Conservation (phyloP, 208 protist species). For the Acanthamoeba triangularis region DNA sequence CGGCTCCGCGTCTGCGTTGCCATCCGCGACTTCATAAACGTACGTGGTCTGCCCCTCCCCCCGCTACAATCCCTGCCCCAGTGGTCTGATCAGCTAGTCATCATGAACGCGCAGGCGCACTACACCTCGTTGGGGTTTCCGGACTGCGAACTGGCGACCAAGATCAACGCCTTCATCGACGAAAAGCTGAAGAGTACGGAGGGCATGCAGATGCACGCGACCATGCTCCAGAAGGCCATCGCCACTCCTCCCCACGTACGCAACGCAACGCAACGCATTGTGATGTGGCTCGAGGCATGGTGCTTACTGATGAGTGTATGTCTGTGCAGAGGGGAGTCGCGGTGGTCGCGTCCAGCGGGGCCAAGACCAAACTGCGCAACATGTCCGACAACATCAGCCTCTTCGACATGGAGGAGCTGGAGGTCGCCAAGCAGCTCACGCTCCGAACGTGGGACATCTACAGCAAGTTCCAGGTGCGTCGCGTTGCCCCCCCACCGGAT, state of each 20-base stretch:
- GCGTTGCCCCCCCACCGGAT: neutral
- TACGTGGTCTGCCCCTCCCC: neutral
- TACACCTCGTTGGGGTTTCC: conserved; percentile 26
- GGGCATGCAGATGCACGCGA: conserved; percentile 23
- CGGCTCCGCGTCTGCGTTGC: conserved; percentile 49
- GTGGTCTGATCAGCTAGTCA: too few species aligned
- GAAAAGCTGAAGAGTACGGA: neutral
- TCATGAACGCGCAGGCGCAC: neutral
- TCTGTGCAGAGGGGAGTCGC: neutral
- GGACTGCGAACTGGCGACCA: conserved; percentile 12
- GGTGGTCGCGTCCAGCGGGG: too few species aligned
- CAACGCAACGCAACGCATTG: neutral
- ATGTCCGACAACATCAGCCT: conserved; percentile 59
- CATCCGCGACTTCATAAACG: conserved; percentile 61
- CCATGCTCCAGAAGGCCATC: conserved; percentile 67
- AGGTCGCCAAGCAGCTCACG: conserved; percentile 47
- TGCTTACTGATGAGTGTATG: too few species aligned
- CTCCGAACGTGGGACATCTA: conserved; percentile 56
- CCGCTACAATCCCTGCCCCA: neutral
- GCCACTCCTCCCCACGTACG: conserved; percentile 34
- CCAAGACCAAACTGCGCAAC: conserved; percentile 63
- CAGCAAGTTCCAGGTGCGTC: conserved; percentile 23
- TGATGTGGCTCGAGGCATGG: neutral
- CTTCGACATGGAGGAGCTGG: conserved; percentile 65
- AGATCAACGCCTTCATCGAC: conserved; percentile 49